These are phyloP conservation scores for Diaporthe vaccinii DNA, from an alignment of 2,329 filamentous ascomycete species.

Conservation along the genomic window DNA sequence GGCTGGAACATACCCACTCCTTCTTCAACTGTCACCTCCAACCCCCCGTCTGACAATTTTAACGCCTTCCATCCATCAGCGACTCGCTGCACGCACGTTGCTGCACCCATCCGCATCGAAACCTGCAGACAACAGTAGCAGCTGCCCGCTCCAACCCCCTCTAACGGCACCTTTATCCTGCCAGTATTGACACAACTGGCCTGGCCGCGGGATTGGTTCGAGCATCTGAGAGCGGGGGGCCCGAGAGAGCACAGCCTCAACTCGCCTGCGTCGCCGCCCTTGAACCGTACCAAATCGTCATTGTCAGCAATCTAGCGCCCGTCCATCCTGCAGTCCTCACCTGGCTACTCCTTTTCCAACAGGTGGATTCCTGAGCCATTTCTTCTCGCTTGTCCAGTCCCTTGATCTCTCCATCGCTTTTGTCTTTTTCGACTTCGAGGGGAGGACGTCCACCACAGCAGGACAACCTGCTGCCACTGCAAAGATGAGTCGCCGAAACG, in stretches of 20 bases:
- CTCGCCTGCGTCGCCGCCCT: constrained; percentile 38
- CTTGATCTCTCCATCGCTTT: constrained; percentile 16
- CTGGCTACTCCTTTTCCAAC: constrained; percentile 19
- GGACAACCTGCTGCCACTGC: constrained; percentile 47
- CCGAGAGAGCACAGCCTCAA: constrained; percentile 41
- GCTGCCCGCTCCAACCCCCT: constrained; percentile 12
- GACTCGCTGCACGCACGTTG: constrained; percentile 25
- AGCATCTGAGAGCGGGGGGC: constrained; percentile 38
- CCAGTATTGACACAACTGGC: constrained; percentile 21
- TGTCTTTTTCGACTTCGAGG: constrained; percentile 36
- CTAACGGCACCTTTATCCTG: constrained; percentile 1
- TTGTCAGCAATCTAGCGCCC: constrained; percentile 35
- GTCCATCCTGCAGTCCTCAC: constrained; percentile 31
- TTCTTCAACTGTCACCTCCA: constrained; percentile 24
- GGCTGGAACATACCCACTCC: constrained; percentile 30
- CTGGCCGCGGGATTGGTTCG: constrained; percentile 40
- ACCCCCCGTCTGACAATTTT: constrained; percentile 31
- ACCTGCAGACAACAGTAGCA: background rate
- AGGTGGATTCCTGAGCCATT: constrained; percentile 27
- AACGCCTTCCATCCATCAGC: constrained; percentile 30
- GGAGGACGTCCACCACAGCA: constrained; percentile 41
- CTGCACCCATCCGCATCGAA: constrained; percentile 31
- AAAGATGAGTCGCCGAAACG: constrained; percentile 65
- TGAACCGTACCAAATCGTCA: constrained; percentile 35
- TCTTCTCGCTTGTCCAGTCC: constrained; percentile 9